Conservation (phyloP, 805 yeast species). For the Saccharomycopsis synnaedendra region DNA sequence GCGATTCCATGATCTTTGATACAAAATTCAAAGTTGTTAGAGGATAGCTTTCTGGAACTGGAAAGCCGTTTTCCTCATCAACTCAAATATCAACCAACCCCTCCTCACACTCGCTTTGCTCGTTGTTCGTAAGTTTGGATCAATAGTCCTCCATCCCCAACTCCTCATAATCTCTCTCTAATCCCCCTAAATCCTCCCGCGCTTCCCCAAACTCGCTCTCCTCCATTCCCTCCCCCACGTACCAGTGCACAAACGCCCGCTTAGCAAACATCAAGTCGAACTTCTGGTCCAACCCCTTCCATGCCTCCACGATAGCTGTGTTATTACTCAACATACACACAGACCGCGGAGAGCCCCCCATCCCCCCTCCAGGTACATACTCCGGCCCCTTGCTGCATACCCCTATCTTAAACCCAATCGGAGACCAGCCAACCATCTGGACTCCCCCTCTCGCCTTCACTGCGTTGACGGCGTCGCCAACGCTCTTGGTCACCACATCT, state of each 20-base stretch:
- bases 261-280: constrained; percentile 97
- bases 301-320: constrained; percentile 96
- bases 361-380: constrained; percentile 76
- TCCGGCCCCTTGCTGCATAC: constrained; percentile 97
- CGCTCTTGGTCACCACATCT: constrained; percentile 96
- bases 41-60: no score
- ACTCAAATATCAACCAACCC: no score
- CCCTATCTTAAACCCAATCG: constrained; percentile 98
- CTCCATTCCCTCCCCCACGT: constrained; percentile 99
- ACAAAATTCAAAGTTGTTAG: no score
- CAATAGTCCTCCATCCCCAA: constrained; percentile 25
- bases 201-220: constrained; percentile 99
- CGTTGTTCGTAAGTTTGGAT: no score
- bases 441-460: constrained; percentile 91
- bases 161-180: constrained; percentile 94
- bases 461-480: constrained; percentile 90
- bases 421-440: constrained; percentile 98
- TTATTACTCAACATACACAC: constrained; percentile 97
- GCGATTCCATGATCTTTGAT: no score
- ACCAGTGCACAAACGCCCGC: constrained; percentile 99
- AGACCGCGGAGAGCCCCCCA: constrained; percentile 90
- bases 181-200: constrained; percentile 94
- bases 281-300: constrained; percentile 94
- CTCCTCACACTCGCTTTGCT: no score
- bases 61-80: no score